A percentile compares a stretch with the other conserved stretches of the same genome.
These are phyloP conservation scores for Isoetes engelmannii DNA, from an alignment of 83 land plant genomes.

Conservation along the genomic window DNA sequence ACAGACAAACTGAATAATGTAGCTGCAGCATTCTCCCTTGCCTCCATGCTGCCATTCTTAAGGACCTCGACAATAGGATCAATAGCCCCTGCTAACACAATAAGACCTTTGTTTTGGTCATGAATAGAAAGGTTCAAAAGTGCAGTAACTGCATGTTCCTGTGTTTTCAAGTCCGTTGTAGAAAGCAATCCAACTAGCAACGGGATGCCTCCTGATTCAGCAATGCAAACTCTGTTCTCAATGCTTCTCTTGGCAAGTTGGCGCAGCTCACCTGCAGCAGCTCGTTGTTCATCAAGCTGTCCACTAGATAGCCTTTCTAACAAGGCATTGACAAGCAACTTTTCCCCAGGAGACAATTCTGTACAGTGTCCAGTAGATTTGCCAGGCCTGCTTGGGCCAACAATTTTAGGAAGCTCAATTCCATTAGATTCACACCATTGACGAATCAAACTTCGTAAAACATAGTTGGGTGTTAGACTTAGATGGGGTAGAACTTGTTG, in stretches of 20 bases:
- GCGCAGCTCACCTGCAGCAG: conserved; percentile 39
- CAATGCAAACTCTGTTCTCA: conserved; percentile 41
- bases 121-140: conserved; percentile 51
- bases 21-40: conserved; percentile 51
- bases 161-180: conserved; percentile 44
- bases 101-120: conserved; percentile 43
- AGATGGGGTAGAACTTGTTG: conserved; percentile 44
- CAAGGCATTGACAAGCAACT: conserved; percentile 24
- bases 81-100: conserved; percentile 50
- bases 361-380: background rate
- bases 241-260: conserved; percentile 47
- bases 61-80: conserved; percentile 40
- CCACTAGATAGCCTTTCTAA: conserved; percentile 36
- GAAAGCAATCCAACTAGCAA: conserved; percentile 35
- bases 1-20: conserved; percentile 64
- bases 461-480: conserved; percentile 47
- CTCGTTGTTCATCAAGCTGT: conserved; percentile 30
- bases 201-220: conserved; percentile 44
- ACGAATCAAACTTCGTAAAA: conserved; percentile 44
- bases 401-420: conserved; percentile 32
- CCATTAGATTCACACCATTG: conserved; percentile 57
- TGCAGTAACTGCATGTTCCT: conserved; percentile 56
- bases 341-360: conserved; percentile 14
- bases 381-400: background rate
- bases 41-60: conserved; percentile 34